Base-by-base conservation (phyloP, 495 filamentous ascomycete genomes). In the Halenospora varia region DNA sequence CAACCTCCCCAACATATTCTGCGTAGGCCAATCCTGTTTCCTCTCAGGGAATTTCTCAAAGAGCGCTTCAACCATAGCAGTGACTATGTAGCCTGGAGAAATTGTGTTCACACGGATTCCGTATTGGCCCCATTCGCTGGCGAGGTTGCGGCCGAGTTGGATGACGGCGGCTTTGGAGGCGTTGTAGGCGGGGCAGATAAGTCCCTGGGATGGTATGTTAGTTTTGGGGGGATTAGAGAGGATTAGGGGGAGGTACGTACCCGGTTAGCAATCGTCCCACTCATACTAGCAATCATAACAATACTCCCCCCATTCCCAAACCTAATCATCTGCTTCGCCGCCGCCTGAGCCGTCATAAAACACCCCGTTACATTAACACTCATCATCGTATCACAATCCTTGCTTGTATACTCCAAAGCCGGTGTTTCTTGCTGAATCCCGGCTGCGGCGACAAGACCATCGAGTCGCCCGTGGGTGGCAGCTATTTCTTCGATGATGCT, bases 41-140 rank as follows among this genome's bases (percentile, higher is more conserved):
- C 83, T 67, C 8, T 77, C 79, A 0, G 86, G 85, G 4, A 82
- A 82, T 56, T 83, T 77, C 60, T 83, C 71, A 62, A 90, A 88
- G 39, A 89, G 83, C 68, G 78, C 70, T 61, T 77, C 68, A 1
- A 88, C 85, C 86, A 89, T 89, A 0, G 85, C 85, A 42, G 88
- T 90, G 35, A 94, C 83, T 62, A 97, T 96, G 68, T 97, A 97
- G 26, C 93, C 93, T 0, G 93, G 93, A 13, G 90, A 96, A 64
- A 97, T 86, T 41, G 92, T 95, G 75, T 97, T 97, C 59, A 96
- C 92, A 2, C 93, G 88, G 70, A 97, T 97, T 51, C 86, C 87
- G 70, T 93, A 81, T 47, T 72, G 66, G 23, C 93, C 93, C 93
- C 93, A 93, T 70, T 95, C 90, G 25, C 82, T 70, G 4, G 92